phyloP scores from a whole-genome alignment of 1,284 basidiomycete species.

The Ustilago vetiveriae region DNA sequence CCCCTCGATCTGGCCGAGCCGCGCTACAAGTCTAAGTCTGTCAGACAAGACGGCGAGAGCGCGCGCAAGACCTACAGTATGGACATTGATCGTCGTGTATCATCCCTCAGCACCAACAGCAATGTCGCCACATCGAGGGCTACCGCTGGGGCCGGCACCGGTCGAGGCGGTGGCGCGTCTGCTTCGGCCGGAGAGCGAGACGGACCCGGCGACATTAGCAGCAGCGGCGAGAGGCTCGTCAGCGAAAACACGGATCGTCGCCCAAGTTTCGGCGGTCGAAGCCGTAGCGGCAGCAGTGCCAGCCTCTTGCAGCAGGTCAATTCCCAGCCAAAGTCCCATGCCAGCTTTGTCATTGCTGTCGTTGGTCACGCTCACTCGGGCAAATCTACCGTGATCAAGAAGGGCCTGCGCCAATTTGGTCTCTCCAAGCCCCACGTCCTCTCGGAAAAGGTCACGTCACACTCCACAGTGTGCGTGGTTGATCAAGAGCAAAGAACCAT shows the following conservation, averaged over 20 bases:
- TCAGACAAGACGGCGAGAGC: slow-evolving; percentile 7
- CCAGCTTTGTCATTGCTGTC: slow-evolving; percentile 61
- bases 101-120: slow-evolving; percentile 4
- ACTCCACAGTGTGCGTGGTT: slow-evolving; percentile 61
- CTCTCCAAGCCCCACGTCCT: slow-evolving; percentile 58
- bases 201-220: not conserved
- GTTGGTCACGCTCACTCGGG: slow-evolving; percentile 56
- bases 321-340: slow-evolving; percentile 53
- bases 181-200: slow-evolving; percentile 11
- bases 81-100: slow-evolving; percentile 24
- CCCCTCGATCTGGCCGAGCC: slow-evolving; percentile 48
- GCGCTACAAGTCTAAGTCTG: slow-evolving; percentile 13
- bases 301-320: slow-evolving; percentile 60
- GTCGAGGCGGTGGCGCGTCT: slow-evolving; percentile 15
- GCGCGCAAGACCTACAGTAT: slow-evolving; percentile 32
- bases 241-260: slow-evolving; percentile 24
- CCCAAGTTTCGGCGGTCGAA: slow-evolving; percentile 41
- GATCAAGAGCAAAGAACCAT: slow-evolving; percentile 61
- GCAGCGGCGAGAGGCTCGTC: slow-evolving; percentile 13
- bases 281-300: slow-evolving; percentile 58
- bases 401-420: slow-evolving; percentile 61
- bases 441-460: slow-evolving; percentile 58
- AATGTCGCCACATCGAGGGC: not conserved
- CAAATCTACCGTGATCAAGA: slow-evolving; percentile 62
- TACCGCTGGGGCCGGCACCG: not conserved